A percentile compares a stretch with the other conserved stretches of the same genome.
These are phyloP conservation scores for Metschnikowia gruessii DNA, from an alignment of 805 yeast species.

Conservation along the genomic window DNA sequence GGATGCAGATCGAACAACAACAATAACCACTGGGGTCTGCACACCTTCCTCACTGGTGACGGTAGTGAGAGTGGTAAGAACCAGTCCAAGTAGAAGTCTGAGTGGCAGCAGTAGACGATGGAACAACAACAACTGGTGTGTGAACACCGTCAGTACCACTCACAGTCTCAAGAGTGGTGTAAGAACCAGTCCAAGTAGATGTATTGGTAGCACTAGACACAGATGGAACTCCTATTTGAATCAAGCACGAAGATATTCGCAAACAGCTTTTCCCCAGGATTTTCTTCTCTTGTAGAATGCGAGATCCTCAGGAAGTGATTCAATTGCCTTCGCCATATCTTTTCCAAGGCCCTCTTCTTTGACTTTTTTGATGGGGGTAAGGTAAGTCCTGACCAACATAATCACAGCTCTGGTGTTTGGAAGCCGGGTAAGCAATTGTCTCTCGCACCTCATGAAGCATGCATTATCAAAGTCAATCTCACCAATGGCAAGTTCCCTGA, in stretches of 20 bases:
- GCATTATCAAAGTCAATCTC: slow-evolving; percentile 37
- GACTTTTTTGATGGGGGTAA: slow-evolving; percentile 29
- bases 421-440: slow-evolving; percentile 37
- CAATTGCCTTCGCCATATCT: slow-evolving; percentile 34
- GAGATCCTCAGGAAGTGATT: slow-evolving; percentile 37
- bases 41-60: too few species aligned
- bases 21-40: too few species aligned
- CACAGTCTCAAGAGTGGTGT: too few species aligned
- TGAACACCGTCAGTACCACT: too few species aligned
- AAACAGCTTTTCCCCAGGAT: slow-evolving; percentile 41
- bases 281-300: slow-evolving; percentile 36
- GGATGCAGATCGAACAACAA: too few species aligned
- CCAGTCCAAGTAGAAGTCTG: too few species aligned
- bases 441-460: slow-evolving; percentile 35
- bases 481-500: slow-evolving; percentile 32
- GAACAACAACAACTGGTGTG: too few species aligned
- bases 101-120: too few species aligned
- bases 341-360: slow-evolving; percentile 33
- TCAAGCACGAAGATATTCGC: slow-evolving; percentile 23
- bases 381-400: slow-evolving; percentile 38
- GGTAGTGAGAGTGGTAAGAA: too few species aligned
- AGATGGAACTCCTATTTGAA: too few species aligned
- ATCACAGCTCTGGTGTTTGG: slow-evolving; percentile 35
- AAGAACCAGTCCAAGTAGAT: too few species aligned
- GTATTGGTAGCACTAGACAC: too few species aligned